Evolutionary conservation across 495 filamentous ascomycete genomes (phyloP).

Genomic region (Trichoderma gamsii): DNA sequence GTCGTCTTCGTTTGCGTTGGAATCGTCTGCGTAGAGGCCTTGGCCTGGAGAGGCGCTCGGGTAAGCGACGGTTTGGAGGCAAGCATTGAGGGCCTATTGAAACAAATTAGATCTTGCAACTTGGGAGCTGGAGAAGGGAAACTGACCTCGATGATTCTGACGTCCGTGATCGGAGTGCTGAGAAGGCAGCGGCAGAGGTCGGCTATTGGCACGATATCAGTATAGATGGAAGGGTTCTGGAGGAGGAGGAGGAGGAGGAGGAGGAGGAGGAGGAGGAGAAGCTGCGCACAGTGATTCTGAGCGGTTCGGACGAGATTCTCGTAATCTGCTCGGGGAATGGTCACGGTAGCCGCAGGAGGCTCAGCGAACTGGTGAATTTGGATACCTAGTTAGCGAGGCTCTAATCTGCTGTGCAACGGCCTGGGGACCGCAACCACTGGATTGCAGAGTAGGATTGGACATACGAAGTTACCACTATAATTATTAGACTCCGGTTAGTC

Average conservation of each 20-base stretch:
- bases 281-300: conserved; percentile 13
- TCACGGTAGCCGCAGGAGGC: conserved; percentile 31
- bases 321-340: conserved; percentile 47
- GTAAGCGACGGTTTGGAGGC: not conserved
- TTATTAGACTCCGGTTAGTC: not conserved
- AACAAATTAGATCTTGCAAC: not conserved
- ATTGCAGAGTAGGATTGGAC: not conserved
- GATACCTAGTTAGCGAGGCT: not conserved
- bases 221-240: not conserved
- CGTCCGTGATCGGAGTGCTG: not conserved
- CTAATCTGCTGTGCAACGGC: not conserved
- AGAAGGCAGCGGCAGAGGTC: not conserved
- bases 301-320: conserved; percentile 44
- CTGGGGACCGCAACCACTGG: not conserved
- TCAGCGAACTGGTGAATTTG: not conserved
- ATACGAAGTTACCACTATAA: not conserved
- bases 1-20: not conserved
- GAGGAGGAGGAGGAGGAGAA: not conserved
- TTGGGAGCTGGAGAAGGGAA: not conserved
- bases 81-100: not conserved
- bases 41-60: not conserved
- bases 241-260: not conserved
- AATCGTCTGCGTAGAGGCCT: not conserved
- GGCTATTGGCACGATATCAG: not conserved
- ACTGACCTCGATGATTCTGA: not conserved